Base-by-base conservation (phyloP, 1,139 yeast species). In the Pichia sp. region DNA sequence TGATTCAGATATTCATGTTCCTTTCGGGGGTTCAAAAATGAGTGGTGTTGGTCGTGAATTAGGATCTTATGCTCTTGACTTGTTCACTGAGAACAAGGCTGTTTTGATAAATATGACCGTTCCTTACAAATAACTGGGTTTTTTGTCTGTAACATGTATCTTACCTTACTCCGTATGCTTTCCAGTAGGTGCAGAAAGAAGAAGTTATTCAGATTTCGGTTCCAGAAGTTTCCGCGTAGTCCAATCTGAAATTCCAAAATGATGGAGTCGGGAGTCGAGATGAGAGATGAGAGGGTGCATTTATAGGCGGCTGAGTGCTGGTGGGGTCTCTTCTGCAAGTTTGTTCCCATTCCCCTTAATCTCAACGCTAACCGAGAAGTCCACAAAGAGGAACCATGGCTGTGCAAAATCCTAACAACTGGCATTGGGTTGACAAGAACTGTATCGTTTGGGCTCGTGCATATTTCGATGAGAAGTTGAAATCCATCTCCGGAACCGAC, bases 351-450 rank as follows among this genome's bases (percentile, higher is more conserved):
- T 21, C 22, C 22, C 11, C 22, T 21, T 11, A 9, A 9, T 21
- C 8, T 21, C 22, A 21, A 22, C 9, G 22, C 22, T 31, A 10
- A 16, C 15, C 10, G 16, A 18, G n/a, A 17, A 5, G 20, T 14
- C 8, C 8, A 24, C 27, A 12, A 11, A 24, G 13, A 24, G n/a
- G n/a, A n/a, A n/a, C n/a, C n/a, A 78, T 78, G 86, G 86, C 75
- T 34, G 76, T 79, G 30, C 77, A 77, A 55, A 79, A 79, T 63
- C 86, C 86, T 30, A 78, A 79, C 59, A 79, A 79, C 59, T 79
- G 86, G 98, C 98, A 91, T 69, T 91, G 98, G 98, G 97, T 91
- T 45, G 96, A 91, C 63, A 91, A 91, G 62, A 91, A 91, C 69
- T 91, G 98, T 63, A 72, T 88, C 42, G 78, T 74, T 45, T 91